Percentiles rank a stretch among this genome's conserved stretches.
Evolutionary conservation across 1,284 basidiomycete species (phyloP).

Genomic region (Chondrostereum purpureum): DNA sequence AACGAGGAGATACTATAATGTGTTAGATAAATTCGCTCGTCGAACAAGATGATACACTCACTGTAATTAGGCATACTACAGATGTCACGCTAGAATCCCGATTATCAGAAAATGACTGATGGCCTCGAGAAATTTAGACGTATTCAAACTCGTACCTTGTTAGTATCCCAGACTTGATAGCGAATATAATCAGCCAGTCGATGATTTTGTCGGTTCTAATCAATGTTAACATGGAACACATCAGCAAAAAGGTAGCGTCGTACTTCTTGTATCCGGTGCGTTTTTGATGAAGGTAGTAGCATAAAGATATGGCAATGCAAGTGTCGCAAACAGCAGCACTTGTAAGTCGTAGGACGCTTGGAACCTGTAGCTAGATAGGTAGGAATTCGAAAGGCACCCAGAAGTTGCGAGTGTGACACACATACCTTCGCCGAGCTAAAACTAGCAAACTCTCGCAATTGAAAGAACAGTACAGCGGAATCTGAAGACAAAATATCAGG

Average conservation of each 20-base stretch:
- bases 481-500: conserved; percentile 13
- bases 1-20: conserved; percentile 20
- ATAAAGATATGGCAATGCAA: conserved; percentile 22
- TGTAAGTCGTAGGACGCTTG: conserved; percentile 22
- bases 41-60: conserved; percentile 9
- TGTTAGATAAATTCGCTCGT: too few species aligned
- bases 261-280: conserved; percentile 26
- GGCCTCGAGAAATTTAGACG: too few species aligned
- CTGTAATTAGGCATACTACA: conserved; percentile 24
- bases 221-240: background rate
- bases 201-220: conserved; percentile 26
- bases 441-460: conserved; percentile 18
- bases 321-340: conserved; percentile 27
- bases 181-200: conserved; percentile 24
- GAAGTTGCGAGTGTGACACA: background rate
- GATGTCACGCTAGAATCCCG: conserved; percentile 24
- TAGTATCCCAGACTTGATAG: conserved; percentile 25
- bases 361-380: conserved; percentile 14
- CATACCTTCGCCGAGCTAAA: conserved; percentile 20
- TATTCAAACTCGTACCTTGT: conserved; percentile 22
- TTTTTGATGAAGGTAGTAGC: conserved; percentile 24
- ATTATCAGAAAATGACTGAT: too few species aligned
- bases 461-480: conserved; percentile 22
- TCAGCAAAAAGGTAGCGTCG: background rate
- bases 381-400: background rate